Percentiles rank a stretch among this genome's conserved stretches.
Evolutionary conservation across 78 protist genomes (phyloP).

Genomic region (Andalucia godoyi): DNA sequence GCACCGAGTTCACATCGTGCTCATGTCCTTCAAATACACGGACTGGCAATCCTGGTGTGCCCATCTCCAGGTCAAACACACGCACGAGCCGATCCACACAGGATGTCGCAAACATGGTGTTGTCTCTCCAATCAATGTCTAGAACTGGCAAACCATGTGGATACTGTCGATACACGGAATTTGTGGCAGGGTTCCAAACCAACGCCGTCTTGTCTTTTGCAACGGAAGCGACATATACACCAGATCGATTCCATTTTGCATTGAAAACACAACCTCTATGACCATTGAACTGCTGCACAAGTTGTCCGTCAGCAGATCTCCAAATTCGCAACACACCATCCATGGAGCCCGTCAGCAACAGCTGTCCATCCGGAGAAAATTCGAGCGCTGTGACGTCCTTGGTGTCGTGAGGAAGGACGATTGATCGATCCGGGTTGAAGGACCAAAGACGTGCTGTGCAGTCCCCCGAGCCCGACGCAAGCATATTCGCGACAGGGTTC

Average conservation of each 20-base stretch:
- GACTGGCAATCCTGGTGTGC: slow-evolving; percentile 65
- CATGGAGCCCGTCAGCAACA: slow-evolving; percentile 86
- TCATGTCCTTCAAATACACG: slow-evolving; percentile 54
- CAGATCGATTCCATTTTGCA: slow-evolving; percentile 76
- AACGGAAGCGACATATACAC: slow-evolving; percentile 63
- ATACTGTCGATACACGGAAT: neutral
- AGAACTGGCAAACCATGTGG: slow-evolving; percentile 62
- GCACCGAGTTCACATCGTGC: slow-evolving; percentile 79
- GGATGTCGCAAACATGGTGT: slow-evolving; percentile 57
- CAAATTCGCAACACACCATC: slow-evolving; percentile 84
- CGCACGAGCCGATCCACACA: slow-evolving; percentile 41
- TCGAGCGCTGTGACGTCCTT: slow-evolving; percentile 83
- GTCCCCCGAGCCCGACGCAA: slow-evolving; percentile 65
- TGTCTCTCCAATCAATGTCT: slow-evolving; percentile 84
- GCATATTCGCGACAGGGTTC: slow-evolving; percentile 15
- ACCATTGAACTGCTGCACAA: slow-evolving; percentile 23
- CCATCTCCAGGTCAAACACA: slow-evolving; percentile 62
- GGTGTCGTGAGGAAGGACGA: neutral
- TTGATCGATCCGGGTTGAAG: neutral
- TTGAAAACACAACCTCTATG: slow-evolving; percentile 83
- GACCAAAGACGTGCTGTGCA: slow-evolving; percentile 81
- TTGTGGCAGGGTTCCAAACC: slow-evolving; percentile 70
- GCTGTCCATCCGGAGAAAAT: slow-evolving; percentile 71
- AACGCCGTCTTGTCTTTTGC: slow-evolving; percentile 73
- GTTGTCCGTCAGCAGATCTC: slow-evolving; percentile 42